These are phyloP conservation scores for Lentinula edodes DNA, from an alignment of 768 basidiomycete species.

Conservation along the genomic window DNA sequence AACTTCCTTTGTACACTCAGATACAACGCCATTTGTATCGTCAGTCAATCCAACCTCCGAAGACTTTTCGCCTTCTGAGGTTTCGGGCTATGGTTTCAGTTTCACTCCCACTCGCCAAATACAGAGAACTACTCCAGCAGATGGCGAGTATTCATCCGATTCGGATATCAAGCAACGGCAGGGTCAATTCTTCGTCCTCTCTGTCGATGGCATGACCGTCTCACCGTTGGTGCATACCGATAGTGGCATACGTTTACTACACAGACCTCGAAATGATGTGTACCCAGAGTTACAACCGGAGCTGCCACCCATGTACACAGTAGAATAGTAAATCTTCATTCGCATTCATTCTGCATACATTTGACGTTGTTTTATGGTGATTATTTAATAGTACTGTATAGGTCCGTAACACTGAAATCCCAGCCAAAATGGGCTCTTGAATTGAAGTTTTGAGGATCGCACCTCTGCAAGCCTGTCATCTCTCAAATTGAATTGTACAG, in stretches of 20 bases:
- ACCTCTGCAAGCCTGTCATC: no score
- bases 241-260: not conserved
- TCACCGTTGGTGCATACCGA: constrained; percentile 5
- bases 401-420: no score
- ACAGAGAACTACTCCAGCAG: not conserved
- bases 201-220: not conserved
- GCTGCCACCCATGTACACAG: constrained; percentile 3
- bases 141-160: not conserved
- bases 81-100: not conserved
- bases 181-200: not conserved
- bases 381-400: no score
- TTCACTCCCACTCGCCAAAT: not conserved
- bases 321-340: not conserved
- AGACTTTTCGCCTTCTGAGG: not conserved
- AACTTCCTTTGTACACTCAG: not conserved
- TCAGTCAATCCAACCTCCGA: not conserved
- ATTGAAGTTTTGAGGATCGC: no score
- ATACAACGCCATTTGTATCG: not conserved
- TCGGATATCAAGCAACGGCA: not conserved
- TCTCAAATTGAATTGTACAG: no score
- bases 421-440: no score
- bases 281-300: not conserved
- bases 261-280: not conserved
- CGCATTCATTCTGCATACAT: no score
- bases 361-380: no score